phyloP scores from a whole-genome alignment of 2,329 filamentous ascomycete genomes.

The Diaporthe vaccinii region DNA sequence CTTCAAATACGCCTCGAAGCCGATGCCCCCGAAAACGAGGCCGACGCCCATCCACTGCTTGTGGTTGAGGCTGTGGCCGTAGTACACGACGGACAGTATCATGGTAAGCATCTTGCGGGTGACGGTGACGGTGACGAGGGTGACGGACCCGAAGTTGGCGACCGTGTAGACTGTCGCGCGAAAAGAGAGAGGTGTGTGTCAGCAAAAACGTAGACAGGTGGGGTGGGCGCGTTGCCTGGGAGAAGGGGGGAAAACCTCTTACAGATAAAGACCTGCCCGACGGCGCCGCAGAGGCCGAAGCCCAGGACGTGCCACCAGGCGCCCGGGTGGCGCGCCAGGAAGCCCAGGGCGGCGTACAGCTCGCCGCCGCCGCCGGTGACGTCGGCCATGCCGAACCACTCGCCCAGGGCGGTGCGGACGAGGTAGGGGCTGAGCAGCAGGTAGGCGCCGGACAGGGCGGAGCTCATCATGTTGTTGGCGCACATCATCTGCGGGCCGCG shows the following conservation, averaged over 20 bases:
- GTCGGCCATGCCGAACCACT: constrained; percentile 76
- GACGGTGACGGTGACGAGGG: constrained; percentile 96
- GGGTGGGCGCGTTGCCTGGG: background rate
- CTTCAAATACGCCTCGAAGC: constrained; percentile 87
- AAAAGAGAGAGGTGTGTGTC: background rate
- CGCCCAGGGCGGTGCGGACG: constrained; percentile 74
- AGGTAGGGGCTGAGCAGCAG: constrained; percentile 84
- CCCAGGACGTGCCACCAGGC: constrained; percentile 91
- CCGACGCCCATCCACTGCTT: constrained; percentile 96
- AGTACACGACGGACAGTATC: constrained; percentile 95
- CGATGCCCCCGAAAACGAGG: constrained; percentile 95
- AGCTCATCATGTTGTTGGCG: constrained; percentile 91
- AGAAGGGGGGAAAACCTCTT: constrained; percentile 49
- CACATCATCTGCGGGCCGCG: constrained; percentile 99
- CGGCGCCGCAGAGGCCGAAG: constrained; percentile 89
- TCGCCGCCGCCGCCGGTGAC: constrained; percentile 75
- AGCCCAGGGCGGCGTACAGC: constrained; percentile 81
- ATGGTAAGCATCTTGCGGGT: constrained; percentile 99
- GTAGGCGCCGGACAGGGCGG: constrained; percentile 81
- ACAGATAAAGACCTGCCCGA: constrained; percentile 98
- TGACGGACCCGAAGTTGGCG: constrained; percentile 88
- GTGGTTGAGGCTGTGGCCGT: constrained; percentile 86
- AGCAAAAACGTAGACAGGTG: background rate
- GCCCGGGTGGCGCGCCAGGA: constrained; percentile 82
- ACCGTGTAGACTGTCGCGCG: constrained; percentile 81